Evolutionary conservation across 768 basidiomycete genomes (phyloP).

Genomic region (Sistotremastrum niveocremeum): DNA sequence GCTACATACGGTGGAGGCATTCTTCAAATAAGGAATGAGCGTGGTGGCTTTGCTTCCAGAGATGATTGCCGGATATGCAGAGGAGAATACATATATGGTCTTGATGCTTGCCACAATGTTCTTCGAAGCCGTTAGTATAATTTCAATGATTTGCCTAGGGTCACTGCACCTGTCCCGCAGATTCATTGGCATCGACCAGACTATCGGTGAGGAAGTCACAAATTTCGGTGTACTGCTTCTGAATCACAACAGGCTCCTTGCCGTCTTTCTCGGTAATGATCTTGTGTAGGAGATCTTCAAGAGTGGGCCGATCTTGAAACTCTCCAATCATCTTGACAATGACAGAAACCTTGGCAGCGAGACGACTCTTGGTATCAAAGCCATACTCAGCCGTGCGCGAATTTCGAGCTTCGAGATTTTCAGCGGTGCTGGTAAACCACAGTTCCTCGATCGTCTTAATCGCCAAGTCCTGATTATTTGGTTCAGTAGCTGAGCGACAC

Average conservation of each 20-base stretch:
- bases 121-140: conserved; percentile 34
- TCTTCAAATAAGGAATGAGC: conserved; percentile 83
- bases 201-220: conserved; percentile 79
- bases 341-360: conserved; percentile 56
- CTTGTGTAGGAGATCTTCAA: conserved; percentile 77
- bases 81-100: conserved; percentile 71
- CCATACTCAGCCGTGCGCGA: conserved; percentile 14
- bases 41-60: conserved; percentile 73
- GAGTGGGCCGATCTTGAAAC: conserved; percentile 72
- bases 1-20: conserved; percentile 51
- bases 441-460: conserved; percentile 83
- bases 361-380: conserved; percentile 36
- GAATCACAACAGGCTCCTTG: conserved; percentile 36
- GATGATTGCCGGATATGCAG: conserved; percentile 75
- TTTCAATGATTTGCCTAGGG: too few species aligned
- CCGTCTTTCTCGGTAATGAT: conserved; percentile 66
- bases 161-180: too few species aligned
- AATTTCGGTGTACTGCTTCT: conserved; percentile 59
- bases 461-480: conserved; percentile 49
- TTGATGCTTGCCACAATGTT: conserved; percentile 73
- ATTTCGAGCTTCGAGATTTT: conserved; percentile 25
- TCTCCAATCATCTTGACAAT: conserved; percentile 78
- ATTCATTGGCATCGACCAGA: conserved; percentile 73
- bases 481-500: background rate
- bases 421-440: conserved; percentile 49